Evolutionary conservation across 345 rosid species (phyloP).

Genomic region (Hibiscus mutabilis): DNA sequence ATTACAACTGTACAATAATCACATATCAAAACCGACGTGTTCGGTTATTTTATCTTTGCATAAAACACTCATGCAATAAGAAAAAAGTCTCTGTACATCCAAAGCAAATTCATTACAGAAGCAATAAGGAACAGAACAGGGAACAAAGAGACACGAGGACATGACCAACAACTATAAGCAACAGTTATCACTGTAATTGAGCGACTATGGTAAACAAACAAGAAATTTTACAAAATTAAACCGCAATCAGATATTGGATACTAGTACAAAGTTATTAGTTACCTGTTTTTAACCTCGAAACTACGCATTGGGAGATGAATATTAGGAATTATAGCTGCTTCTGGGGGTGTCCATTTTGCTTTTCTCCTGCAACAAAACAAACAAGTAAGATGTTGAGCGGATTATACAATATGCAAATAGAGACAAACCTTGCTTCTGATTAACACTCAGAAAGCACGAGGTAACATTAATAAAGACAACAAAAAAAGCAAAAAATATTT

Average conservation of each 20-base stretch:
- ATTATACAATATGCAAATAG: not conserved
- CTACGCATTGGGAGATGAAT: constrained; percentile 79
- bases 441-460: not conserved
- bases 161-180: not conserved
- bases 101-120: not conserved
- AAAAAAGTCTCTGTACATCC: not conserved
- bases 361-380: constrained; percentile 30
- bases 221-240: not conserved
- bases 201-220: not conserved
- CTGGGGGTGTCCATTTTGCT: constrained; percentile 45
- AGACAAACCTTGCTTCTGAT: not conserved
- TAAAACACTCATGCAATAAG: not conserved
- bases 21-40: not conserved
- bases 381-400: not conserved
- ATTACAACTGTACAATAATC: not conserved
- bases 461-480: not conserved
- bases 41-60: not conserved
- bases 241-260: not conserved
- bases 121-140: not conserved
- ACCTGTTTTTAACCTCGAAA: constrained; percentile 69
- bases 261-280: not conserved
- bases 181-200: no score
- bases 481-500: not conserved
- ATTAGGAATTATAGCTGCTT: constrained; percentile 56
- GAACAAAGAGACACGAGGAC: not conserved